These are phyloP conservation scores for Microstegium vimineum DNA, from an alignment of 176 grass and related monocot species.

Conservation along the genomic window DNA sequence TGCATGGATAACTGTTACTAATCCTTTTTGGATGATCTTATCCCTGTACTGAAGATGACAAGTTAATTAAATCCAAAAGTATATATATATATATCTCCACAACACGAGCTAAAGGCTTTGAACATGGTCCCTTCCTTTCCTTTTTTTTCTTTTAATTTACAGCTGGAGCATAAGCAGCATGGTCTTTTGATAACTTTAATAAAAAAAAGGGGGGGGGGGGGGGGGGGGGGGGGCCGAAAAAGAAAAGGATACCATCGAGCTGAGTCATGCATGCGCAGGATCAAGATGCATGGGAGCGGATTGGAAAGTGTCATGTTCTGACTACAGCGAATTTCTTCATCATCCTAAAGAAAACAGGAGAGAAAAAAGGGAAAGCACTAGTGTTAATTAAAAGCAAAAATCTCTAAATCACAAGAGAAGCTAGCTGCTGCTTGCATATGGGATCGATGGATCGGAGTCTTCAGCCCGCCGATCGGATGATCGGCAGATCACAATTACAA, in stretches of 20 bases:
- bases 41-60: background rate
- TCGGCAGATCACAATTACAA: background rate
- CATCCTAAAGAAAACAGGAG: background rate
- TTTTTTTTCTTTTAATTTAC: too few species aligned
- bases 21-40: background rate
- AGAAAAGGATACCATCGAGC: too few species aligned
- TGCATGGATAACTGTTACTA: background rate
- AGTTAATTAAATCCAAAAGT: background rate
- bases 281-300: background rate
- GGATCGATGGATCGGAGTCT: background rate
- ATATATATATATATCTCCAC: too few species aligned
- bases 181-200: background rate
- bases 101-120: too few species aligned
- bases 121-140: too few species aligned
- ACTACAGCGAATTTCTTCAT: background rate
- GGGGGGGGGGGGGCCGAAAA: too few species aligned
- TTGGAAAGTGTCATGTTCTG: background rate
- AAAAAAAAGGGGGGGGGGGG: too few species aligned
- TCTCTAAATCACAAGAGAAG: background rate
- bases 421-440: background rate
- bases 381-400: conserved; percentile 9
- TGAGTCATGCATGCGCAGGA: too few species aligned
- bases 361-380: background rate
- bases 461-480: background rate
- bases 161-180: too few species aligned